Conservation (phyloP, 768 basidiomycete species). For the Lentinula boryana region DNA sequence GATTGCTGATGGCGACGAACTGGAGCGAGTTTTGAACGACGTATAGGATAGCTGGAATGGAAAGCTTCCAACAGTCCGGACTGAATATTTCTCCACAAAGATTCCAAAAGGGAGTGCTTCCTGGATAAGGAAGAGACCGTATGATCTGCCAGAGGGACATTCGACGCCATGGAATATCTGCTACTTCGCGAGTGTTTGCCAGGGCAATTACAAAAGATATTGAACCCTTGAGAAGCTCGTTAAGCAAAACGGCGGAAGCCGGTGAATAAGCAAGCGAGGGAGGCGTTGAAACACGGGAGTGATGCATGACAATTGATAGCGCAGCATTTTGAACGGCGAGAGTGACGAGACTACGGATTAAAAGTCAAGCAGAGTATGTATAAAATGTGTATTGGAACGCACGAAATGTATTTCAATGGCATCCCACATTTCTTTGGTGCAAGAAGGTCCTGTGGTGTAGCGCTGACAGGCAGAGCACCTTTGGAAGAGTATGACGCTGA, state of each 20-base stretch:
- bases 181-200: constrained; percentile 36
- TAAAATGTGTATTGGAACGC: constrained; percentile 26
- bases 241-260: constrained; percentile 88
- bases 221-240: constrained; percentile 88
- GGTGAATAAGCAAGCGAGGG: constrained; percentile 83
- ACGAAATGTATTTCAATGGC: constrained; percentile 80
- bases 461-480: constrained; percentile 26
- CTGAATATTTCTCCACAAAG: constrained; percentile 77
- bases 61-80: constrained; percentile 94
- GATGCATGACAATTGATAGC: constrained; percentile 96
- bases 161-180: constrained; percentile 35
- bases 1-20: constrained; percentile 92
- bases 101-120: constrained; percentile 43
- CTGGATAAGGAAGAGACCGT: constrained; percentile 33
- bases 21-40: constrained; percentile 96
- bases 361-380: constrained; percentile 5
- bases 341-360: constrained; percentile 56
- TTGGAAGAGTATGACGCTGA: constrained; percentile 29
- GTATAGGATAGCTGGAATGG: constrained; percentile 93
- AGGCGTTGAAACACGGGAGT: constrained; percentile 87
- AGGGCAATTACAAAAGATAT: constrained; percentile 92
- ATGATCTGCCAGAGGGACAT: constrained; percentile 31
- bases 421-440: constrained; percentile 59
- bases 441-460: constrained; percentile 19
- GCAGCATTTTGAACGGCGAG: constrained; percentile 94